Evolutionary conservation across 768 basidiomycete genomes (phyloP), one percentile per base, ranked within the genome.

Genomic region (Kwoniella shandongensis): DNA sequence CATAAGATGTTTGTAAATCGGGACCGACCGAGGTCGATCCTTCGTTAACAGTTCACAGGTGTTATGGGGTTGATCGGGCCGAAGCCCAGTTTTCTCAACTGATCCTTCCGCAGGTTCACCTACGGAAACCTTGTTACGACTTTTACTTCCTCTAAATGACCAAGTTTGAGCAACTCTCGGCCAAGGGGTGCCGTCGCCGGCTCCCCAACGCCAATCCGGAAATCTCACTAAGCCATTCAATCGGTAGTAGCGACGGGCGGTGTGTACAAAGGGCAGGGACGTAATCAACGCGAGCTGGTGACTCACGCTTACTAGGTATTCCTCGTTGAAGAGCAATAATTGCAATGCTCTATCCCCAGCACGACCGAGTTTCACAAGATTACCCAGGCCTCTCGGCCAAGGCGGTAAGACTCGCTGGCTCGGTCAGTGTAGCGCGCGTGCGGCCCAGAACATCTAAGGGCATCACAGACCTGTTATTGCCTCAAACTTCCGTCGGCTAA

Each of bases 391-490:
- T 86, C 85, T 81, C 84, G 81, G 85, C 78, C 83, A 83, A 86
- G 85, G 84, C 79, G 79, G 81, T 81, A 77, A 82, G 47, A 86
- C 86, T 86, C 85, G 83, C 85, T 87, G 86, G 85, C 85, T 84
- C 85, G 83, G 86, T 87, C 86, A 87, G 86, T 87, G 86, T 87
- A 87, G 85, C 84, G 82, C 83, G 83, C 84, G 83, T 87, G 86
- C 84, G 83, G 85, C 85, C 86, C 85, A 86, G 85, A 86, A 86
- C 85, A 87, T 86, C 86, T 87, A 86, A 86, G 85, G 85, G 85
- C 85, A 86, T 87, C 86, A 86, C 85, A 87, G 85, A 86, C 86
- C 86, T 87, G 86, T 86, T 86, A 86, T 87, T 86, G 86, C 86
- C 85, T 86, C 85, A 84, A 86, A 87, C 86, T 85, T 86, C 85